These are phyloP conservation scores for Penicillium manginii DNA, from an alignment of 495 filamentous ascomycete species.

Conservation along the genomic window DNA sequence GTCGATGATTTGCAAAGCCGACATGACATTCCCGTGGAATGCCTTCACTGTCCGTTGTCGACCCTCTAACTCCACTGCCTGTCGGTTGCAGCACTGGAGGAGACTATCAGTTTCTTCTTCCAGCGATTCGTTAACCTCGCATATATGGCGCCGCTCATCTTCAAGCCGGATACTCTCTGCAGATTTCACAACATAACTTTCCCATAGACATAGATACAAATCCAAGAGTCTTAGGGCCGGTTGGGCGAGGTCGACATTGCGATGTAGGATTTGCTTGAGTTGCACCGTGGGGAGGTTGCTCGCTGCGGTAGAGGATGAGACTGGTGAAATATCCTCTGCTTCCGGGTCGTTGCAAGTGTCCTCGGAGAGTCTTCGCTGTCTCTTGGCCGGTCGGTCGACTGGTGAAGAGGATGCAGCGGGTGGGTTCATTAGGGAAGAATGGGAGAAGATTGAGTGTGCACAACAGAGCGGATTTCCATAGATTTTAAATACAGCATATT, in stretches of 20 bases:
- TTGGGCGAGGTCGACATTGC: not conserved
- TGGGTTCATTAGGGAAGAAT: too few species aligned
- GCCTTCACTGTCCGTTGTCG: slow-evolving; percentile 3
- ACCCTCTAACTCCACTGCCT: slow-evolving; percentile 1
- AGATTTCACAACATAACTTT: slow-evolving; percentile 8
- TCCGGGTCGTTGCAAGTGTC: too few species aligned
- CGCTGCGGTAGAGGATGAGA: too few species aligned
- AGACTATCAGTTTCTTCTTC: slow-evolving; percentile 7
- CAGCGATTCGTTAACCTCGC: slow-evolving; percentile 9
- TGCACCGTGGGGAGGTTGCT: too few species aligned
- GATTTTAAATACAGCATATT: too few species aligned
- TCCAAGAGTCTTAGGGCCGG: not conserved
- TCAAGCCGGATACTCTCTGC: slow-evolving; percentile 4
- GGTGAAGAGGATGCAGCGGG: too few species aligned
- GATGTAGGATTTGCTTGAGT: not conserved
- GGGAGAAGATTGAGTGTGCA: too few species aligned
- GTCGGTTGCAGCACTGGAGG: slow-evolving; percentile 4
- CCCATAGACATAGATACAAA: slow-evolving; percentile 6
- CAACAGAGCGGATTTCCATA: too few species aligned
- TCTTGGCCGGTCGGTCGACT: too few species aligned
- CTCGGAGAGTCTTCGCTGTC: too few species aligned
- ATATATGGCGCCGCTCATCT: not conserved
- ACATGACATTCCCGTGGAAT: slow-evolving; percentile 5
- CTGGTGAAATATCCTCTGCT: too few species aligned
- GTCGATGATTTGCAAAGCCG: slow-evolving; percentile 6